Evolutionary conservation across 176 grass and related monocot genomes (phyloP).

Genomic region (Alopecurus myosuroides): DNA sequence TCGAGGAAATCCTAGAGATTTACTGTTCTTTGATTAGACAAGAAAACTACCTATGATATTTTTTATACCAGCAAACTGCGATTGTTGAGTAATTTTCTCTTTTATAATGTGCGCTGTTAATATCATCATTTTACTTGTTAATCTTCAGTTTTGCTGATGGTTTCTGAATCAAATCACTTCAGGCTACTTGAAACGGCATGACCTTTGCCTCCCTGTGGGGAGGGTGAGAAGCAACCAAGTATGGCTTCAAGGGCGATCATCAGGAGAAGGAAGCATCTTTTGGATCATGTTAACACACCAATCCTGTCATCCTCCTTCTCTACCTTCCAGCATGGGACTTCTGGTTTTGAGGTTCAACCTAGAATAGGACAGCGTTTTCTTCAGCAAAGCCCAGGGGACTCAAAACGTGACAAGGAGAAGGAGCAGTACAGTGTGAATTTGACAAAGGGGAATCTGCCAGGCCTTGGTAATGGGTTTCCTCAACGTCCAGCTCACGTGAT

Average conservation of each 20-base stretch:
- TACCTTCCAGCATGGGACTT: constrained; percentile 49
- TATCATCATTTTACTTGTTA: neutral
- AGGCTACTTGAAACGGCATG: constrained; percentile 57
- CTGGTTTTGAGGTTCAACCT: constrained; percentile 28
- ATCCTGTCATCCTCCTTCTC: constrained; percentile 35
- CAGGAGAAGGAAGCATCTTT: constrained; percentile 65
- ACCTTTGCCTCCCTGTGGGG: constrained; percentile 33
- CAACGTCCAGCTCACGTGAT: constrained; percentile 24
- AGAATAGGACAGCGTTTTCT: constrained; percentile 24
- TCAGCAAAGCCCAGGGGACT: constrained; percentile 34
- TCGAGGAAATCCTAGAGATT: neutral
- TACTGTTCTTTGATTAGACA: neutral
- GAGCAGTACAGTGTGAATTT: constrained; percentile 33
- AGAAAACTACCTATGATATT: neutral
- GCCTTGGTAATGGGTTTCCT: constrained; percentile 36
- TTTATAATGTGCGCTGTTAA: constrained; percentile 1
- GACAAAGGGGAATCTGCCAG: constrained; percentile 21
- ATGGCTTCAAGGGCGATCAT: constrained; percentile 82
- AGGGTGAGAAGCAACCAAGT: constrained; percentile 42
- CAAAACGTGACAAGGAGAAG: constrained; percentile 31
- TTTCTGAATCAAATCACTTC: constrained; percentile 24
- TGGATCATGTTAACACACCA: constrained; percentile 40
- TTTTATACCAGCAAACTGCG: neutral
- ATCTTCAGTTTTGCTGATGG: neutral
- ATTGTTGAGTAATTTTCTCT: constrained; percentile 13